phyloP scores from a whole-genome alignment of 2,329 filamentous ascomycete genomes.

The Diaporthe eres region DNA sequence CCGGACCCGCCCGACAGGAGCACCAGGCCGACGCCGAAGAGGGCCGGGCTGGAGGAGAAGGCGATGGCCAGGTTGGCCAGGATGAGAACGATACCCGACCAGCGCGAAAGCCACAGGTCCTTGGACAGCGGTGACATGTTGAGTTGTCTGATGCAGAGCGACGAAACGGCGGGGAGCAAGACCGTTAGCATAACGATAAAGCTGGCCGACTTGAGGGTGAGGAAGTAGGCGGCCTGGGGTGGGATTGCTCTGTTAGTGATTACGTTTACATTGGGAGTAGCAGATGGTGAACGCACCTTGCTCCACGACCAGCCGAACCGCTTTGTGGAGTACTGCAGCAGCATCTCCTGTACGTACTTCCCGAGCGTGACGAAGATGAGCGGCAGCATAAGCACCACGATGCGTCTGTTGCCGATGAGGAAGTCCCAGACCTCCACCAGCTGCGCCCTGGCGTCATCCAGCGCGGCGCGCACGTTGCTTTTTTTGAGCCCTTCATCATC shows the following conservation, averaged over 20 bases:
- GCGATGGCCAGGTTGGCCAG: slow-evolving; percentile 56
- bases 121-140: slow-evolving; percentile 52
- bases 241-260: neutral
- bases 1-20: slow-evolving; percentile 62
- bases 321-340: slow-evolving; percentile 68
- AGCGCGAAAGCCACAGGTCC: slow-evolving; percentile 57
- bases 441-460: slow-evolving; percentile 41
- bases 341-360: slow-evolving; percentile 53
- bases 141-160: slow-evolving; percentile 50
- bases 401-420: slow-evolving; percentile 54
- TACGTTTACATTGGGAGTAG: neutral
- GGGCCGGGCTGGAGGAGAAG: slow-evolving; percentile 51
- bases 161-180: slow-evolving; percentile 54
- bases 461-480: slow-evolving; percentile 37
- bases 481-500: slow-evolving; percentile 31
- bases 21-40: slow-evolving; percentile 56
- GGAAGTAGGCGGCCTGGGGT: slow-evolving; percentile 56
- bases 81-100: slow-evolving; percentile 50
- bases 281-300: slow-evolving; percentile 48
- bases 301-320: slow-evolving; percentile 65
- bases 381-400: slow-evolving; percentile 56
- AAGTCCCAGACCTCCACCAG: slow-evolving; percentile 48
- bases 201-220: slow-evolving; percentile 55
- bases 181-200: slow-evolving; percentile 56
- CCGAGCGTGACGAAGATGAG: slow-evolving; percentile 51